These are phyloP conservation scores for Rhizophora apiculata DNA, from an alignment of 345 rosid genomes.

Conservation along the genomic window DNA sequence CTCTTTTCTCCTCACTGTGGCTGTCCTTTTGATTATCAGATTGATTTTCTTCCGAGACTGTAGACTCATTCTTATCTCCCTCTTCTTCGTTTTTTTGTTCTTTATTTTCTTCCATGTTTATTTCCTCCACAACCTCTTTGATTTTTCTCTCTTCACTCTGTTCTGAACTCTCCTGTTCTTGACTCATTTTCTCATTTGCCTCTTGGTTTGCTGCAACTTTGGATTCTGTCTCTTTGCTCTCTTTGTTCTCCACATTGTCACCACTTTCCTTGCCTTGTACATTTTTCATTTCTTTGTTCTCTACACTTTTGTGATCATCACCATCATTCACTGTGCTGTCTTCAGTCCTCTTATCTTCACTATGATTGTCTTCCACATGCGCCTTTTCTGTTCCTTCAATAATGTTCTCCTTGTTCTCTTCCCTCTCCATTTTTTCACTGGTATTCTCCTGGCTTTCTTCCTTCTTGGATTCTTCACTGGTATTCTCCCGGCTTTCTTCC, in stretches of 20 bases:
- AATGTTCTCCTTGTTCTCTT: background rate
- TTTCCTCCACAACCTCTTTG: slow-evolving; percentile 23
- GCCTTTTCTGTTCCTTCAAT: slow-evolving; percentile 12
- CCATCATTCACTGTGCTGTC: slow-evolving; percentile 14
- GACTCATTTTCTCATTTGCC: slow-evolving; percentile 1
- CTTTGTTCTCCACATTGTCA: slow-evolving; percentile 13
- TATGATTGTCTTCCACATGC: slow-evolving; percentile 6
- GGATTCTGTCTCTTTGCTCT: slow-evolving; percentile 10
- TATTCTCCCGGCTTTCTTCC: slow-evolving; percentile 18
- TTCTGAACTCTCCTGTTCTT: slow-evolving; percentile 11
- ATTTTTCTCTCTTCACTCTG: slow-evolving; percentile 10
- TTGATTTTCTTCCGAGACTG: slow-evolving; percentile 32
- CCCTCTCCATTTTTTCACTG: slow-evolving; percentile 9
- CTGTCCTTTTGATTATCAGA: slow-evolving; percentile 42
- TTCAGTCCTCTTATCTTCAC: slow-evolving; percentile 15
- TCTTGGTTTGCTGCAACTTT: slow-evolving; percentile 9
- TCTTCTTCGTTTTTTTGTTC: slow-evolving; percentile 9
- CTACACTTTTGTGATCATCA: background rate
- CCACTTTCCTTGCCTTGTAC: slow-evolving; percentile 11
- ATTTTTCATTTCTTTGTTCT: slow-evolving; percentile 18
- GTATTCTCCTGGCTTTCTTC: slow-evolving; percentile 16
- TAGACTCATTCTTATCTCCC: slow-evolving; percentile 18
- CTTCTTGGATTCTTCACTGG: background rate
- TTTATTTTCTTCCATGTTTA: slow-evolving; percentile 6
- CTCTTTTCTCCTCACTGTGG: slow-evolving; percentile 58